phyloP scores from a whole-genome alignment of 2,329 filamentous ascomycete species.

The Cercospora janseana region DNA sequence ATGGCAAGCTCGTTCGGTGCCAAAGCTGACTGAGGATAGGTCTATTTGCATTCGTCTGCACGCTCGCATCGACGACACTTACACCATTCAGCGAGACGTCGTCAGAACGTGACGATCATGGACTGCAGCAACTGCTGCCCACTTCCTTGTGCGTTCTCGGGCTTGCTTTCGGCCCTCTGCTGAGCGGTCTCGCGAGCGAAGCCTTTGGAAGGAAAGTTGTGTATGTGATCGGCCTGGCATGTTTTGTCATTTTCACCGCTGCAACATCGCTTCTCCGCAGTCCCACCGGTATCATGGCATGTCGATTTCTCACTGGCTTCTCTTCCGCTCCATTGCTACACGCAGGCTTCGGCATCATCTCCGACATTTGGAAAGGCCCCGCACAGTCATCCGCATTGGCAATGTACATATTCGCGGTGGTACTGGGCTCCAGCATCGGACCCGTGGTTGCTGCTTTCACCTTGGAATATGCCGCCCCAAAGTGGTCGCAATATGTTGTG shows the following conservation, averaged over 20 bases:
- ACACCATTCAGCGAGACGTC: too few relatives aligned
- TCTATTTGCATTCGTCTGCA: constrained; percentile 16
- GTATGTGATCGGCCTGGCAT: constrained; percentile 64
- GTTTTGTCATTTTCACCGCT: constrained; percentile 56
- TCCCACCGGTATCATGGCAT: constrained; percentile 66
- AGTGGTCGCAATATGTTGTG: constrained; percentile 43
- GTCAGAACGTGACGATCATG: constrained; percentile 41
- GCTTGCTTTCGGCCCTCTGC: constrained; percentile 65
- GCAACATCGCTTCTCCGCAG: constrained; percentile 54
- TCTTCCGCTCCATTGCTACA: constrained; percentile 37
- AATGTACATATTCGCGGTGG: constrained; percentile 38
- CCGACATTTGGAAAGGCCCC: constrained; percentile 39
- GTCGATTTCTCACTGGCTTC: constrained; percentile 53
- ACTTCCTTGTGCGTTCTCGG: constrained; percentile 58
- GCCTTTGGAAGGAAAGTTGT: constrained; percentile 67
- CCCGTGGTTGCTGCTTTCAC: constrained; percentile 45
- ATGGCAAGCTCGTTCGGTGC: constrained; percentile 34
- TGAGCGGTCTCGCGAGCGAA: constrained; percentile 68
- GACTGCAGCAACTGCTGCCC: constrained; percentile 56
- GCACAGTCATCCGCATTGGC: constrained; percentile 34
- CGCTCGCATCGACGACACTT: constrained; percentile 22
- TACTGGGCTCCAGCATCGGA: constrained; percentile 41
- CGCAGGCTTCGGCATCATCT: constrained; percentile 39
- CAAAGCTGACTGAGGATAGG: background rate
- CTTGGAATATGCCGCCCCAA: constrained; percentile 39